Conservation (phyloP, 23 red algal species). For the Gracilaria vermiculophylla region DNA sequence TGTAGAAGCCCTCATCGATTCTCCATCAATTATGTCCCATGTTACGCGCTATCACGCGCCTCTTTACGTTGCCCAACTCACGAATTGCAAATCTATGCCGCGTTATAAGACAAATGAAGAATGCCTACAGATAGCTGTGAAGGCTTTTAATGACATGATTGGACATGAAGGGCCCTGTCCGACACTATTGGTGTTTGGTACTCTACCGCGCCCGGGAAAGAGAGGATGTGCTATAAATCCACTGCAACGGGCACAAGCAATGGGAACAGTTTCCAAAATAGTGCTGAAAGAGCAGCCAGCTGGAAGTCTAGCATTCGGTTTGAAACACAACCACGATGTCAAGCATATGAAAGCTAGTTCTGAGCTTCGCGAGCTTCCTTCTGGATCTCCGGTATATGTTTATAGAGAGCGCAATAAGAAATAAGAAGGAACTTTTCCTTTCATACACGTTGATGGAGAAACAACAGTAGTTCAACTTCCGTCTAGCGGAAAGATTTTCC, state of each 20-base stretch:
- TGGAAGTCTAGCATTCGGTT: constrained; percentile 18
- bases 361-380: background rate
- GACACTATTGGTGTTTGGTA: constrained; percentile 13
- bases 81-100: background rate
- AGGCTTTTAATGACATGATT: constrained; percentile 23
- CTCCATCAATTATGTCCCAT: constrained; percentile 17
- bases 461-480: constrained; percentile 35
- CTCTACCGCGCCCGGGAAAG: background rate
- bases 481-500: constrained; percentile 24
- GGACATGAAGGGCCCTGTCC: constrained; percentile 20
- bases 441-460: constrained; percentile 26
- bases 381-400: constrained; percentile 18
- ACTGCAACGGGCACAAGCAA: background rate
- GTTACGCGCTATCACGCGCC: constrained; percentile 28
- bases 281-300: constrained; percentile 29
- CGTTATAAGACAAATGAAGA: background rate
- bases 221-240: background rate
- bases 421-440: constrained; percentile 19
- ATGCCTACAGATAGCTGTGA: constrained; percentile 12
- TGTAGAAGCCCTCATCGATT: constrained; percentile 8
- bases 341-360: background rate
- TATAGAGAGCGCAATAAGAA: background rate
- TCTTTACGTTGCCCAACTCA: background rate
- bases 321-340: background rate
- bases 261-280: background rate